These are phyloP conservation scores for Raphanus hybrid DNA, from an alignment of 441 rosid genomes.

Conservation along the genomic window DNA sequence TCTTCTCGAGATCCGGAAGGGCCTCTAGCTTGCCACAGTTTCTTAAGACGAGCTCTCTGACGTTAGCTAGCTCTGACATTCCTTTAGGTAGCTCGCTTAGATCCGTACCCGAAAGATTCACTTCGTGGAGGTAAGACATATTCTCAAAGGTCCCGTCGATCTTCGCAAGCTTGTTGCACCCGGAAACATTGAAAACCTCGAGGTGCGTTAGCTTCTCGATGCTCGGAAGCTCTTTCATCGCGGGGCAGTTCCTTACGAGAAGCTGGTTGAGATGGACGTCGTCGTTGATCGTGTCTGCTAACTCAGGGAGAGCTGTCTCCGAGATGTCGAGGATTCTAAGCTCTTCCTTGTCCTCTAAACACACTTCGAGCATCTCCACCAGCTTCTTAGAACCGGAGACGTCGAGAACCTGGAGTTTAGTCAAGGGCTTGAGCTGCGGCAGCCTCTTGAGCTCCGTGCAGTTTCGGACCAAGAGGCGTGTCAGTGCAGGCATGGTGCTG, in stretches of 20 bases:
- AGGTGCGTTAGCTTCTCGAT: slow-evolving; percentile 42
- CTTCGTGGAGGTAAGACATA: slow-evolving; percentile 45
- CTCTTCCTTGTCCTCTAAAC: slow-evolving; percentile 33
- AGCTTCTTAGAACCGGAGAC: slow-evolving; percentile 44
- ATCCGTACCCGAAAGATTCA: slow-evolving; percentile 55
- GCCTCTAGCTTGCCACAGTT: slow-evolving; percentile 39
- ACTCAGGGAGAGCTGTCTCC: slow-evolving; percentile 28
- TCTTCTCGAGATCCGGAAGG: slow-evolving; percentile 40
- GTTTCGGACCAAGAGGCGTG: slow-evolving; percentile 43
- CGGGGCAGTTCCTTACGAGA: slow-evolving; percentile 42
- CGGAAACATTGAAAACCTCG: slow-evolving; percentile 45
- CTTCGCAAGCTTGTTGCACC: slow-evolving; percentile 41
- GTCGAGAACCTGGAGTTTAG: slow-evolving; percentile 51
- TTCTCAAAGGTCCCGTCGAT: slow-evolving; percentile 42
- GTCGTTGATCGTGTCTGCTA: slow-evolving; percentile 36
- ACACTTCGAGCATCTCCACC: slow-evolving; percentile 43
- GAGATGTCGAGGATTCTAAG: slow-evolving; percentile 55
- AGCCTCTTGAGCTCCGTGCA: slow-evolving; percentile 43
- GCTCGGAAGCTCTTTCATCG: slow-evolving; percentile 46
- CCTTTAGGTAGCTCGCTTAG: slow-evolving; percentile 40
- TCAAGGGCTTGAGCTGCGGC: slow-evolving; percentile 44
- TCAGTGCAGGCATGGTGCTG: slow-evolving; percentile 30
- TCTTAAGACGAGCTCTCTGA: slow-evolving; percentile 44
- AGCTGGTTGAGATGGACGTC: slow-evolving; percentile 47
- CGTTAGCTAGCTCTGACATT: slow-evolving; percentile 30